Conservation (phyloP, 2,329 filamentous ascomycete genomes). For the Furcasterigmium furcatum region DNA sequence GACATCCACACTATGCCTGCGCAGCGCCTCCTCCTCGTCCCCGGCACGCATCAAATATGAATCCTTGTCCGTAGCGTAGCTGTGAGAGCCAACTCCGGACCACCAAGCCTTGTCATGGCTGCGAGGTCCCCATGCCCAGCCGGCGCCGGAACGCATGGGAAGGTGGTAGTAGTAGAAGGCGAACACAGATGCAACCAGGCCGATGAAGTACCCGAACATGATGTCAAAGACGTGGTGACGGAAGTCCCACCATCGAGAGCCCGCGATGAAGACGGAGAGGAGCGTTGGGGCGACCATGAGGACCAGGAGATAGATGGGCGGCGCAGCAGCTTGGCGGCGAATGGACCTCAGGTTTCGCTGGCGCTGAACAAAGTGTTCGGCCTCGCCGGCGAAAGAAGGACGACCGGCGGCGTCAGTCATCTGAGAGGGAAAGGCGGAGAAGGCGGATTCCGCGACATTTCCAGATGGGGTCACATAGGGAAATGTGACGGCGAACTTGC, state of each 20-base stretch:
- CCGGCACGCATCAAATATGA: conserved; percentile 18
- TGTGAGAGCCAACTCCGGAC: conserved; percentile 64
- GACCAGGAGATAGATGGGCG: conserved; percentile 74
- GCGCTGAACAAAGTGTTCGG: conserved; percentile 28
- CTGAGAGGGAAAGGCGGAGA: conserved; percentile 73
- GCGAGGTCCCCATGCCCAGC: conserved; percentile 86
- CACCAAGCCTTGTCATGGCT: conserved; percentile 73
- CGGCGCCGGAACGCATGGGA: conserved; percentile 72
- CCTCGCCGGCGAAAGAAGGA: conserved; percentile 26
- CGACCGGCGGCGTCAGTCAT: conserved; percentile 40
- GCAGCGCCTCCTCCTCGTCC: conserved; percentile 20
- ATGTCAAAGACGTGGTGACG: conserved; percentile 93
- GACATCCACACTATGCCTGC: not conserved
- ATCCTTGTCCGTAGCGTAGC: conserved; percentile 45
- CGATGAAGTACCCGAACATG: conserved; percentile 78
- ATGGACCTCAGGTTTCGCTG: conserved; percentile 68
- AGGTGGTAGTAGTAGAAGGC: conserved; percentile 85
- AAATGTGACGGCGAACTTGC: conserved; percentile 73
- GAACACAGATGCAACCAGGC: conserved; percentile 66
- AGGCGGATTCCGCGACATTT: not conserved
- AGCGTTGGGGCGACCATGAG: conserved; percentile 70
- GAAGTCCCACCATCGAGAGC: conserved; percentile 83
- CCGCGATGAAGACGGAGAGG: conserved; percentile 75
- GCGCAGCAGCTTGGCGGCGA: conserved; percentile 74
- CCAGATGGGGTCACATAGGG: conserved; percentile 61